Percentiles rank a stretch among this genome's conserved stretches.
phyloP scores from a whole-genome alignment of 1,139 yeast genomes.

The Suzukiozyma palmioleophila region DNA sequence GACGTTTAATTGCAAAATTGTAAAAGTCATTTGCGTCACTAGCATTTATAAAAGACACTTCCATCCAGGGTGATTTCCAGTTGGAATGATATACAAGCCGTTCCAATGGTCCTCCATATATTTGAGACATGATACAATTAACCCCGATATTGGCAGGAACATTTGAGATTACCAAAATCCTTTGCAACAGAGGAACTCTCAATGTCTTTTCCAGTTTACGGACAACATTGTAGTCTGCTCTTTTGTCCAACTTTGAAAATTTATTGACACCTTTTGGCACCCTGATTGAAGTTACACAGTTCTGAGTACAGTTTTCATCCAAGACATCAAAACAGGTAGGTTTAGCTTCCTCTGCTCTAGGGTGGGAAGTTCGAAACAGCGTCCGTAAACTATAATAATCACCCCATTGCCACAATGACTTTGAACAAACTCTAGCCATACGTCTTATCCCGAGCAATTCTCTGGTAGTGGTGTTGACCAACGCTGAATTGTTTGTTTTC shows the following conservation, averaged over 20 bases:
- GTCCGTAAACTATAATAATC: not conserved
- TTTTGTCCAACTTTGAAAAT: not conserved
- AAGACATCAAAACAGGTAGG: not conserved
- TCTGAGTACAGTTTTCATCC: not conserved
- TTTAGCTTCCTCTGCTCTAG: not conserved
- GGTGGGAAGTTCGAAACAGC: not conserved
- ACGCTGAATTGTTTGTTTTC: not conserved
- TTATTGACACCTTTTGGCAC: not conserved
- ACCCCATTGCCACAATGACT: slow-evolving; percentile 1
- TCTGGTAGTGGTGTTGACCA: not conserved
- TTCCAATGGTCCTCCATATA: slow-evolving; percentile 75
- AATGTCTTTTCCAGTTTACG: not conserved
- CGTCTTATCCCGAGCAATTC: slow-evolving; percentile 3
- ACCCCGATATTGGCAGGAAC: slow-evolving; percentile 31
- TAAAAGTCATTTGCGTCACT: slow-evolving; percentile 56
- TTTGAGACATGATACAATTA: slow-evolving; percentile 49
- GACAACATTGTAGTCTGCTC: not conserved
- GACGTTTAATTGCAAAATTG: slow-evolving; percentile 47
- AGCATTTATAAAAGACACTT: slow-evolving; percentile 50
- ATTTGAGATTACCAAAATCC: slow-evolving; percentile 12
- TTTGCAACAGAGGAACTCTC: not conserved
- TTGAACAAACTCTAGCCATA: slow-evolving; percentile 3
- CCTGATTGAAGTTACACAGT: not conserved
- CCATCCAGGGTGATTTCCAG: slow-evolving; percentile 24
- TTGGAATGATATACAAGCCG: slow-evolving; percentile 26